Conservation (phyloP, 306 rosid genomes). For the Cucumis sativus region DNA sequence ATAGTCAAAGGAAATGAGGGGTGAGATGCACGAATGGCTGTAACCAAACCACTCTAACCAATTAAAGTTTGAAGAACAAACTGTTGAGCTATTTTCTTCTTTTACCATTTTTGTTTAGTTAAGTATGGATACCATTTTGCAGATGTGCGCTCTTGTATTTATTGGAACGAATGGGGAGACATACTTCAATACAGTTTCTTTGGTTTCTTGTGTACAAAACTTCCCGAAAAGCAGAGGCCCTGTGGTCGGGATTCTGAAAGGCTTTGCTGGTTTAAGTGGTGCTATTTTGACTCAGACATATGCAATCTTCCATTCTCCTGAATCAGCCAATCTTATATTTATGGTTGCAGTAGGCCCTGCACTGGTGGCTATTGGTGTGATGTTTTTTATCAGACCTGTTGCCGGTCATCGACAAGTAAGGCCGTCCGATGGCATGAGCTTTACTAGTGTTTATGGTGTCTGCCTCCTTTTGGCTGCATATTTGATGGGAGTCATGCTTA, state of each 20-base stretch:
- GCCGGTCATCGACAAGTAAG: slow-evolving; percentile 77
- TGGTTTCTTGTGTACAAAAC: slow-evolving; percentile 86
- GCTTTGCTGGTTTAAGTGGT: slow-evolving; percentile 89
- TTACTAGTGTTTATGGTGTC: slow-evolving; percentile 54
- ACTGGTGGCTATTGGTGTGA: slow-evolving; percentile 51
- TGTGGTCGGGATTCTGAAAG: slow-evolving; percentile 85
- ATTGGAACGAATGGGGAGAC: slow-evolving; percentile 94
- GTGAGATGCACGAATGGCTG: no score
- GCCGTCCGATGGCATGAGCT: slow-evolving; percentile 41
- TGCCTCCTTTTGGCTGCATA: slow-evolving; percentile 82
- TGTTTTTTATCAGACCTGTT: slow-evolving; percentile 79
- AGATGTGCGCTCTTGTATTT: slow-evolving; percentile 81
- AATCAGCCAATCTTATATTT: slow-evolving; percentile 61
- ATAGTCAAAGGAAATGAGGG: no score
- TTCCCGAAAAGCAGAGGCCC: slow-evolving; percentile 95
- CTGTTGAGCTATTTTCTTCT: not conserved
- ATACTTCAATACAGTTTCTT: slow-evolving; percentile 84
- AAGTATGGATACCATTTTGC: slow-evolving; percentile 23
- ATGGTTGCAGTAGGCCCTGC: slow-evolving; percentile 87
- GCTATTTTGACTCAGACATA: slow-evolving; percentile 90
- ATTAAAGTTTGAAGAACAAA: not conserved
- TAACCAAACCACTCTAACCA: not conserved
- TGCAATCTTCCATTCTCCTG: slow-evolving; percentile 54
- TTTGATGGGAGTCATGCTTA: slow-evolving; percentile 82
- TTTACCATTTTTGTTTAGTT: slow-evolving; percentile 1